These are phyloP conservation scores for Mycena indigotica DNA, from an alignment of 768 basidiomycete genomes.

Conservation along the genomic window DNA sequence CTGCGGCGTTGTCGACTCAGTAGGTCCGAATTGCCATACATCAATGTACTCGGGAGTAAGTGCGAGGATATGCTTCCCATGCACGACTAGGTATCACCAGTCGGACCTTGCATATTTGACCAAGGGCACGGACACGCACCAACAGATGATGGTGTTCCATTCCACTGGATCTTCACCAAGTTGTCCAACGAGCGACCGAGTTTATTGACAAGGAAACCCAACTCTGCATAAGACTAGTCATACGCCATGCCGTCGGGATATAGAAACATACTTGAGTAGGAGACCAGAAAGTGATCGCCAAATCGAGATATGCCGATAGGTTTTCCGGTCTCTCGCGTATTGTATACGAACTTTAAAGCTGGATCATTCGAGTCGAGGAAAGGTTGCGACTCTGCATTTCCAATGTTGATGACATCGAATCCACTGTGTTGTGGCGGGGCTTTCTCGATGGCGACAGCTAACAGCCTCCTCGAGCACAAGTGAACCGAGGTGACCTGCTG, in stretches of 20 bases:
- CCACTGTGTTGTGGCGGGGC: slow-evolving; percentile 1
- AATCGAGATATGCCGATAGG: slow-evolving; percentile 79
- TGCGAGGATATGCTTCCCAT: slow-evolving; percentile 78
- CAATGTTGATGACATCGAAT: slow-evolving; percentile 50
- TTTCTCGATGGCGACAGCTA: slow-evolving; percentile 22
- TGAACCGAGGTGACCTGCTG: slow-evolving; percentile 74
- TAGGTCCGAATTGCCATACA: slow-evolving; percentile 71
- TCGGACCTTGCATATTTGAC: neutral
- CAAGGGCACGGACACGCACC: slow-evolving; percentile 46
- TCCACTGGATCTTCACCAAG: slow-evolving; percentile 76
- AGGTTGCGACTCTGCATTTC: slow-evolving; percentile 75
- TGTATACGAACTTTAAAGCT: slow-evolving; percentile 47
- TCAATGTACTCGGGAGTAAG: slow-evolving; percentile 79
- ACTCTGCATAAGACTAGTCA: slow-evolving; percentile 46
- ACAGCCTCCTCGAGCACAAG: slow-evolving; percentile 55
- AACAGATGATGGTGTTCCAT: slow-evolving; percentile 64
- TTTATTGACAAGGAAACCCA: slow-evolving; percentile 80
- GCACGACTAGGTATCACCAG: slow-evolving; percentile 21
- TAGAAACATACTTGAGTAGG: slow-evolving; percentile 66
- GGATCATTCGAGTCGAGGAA: slow-evolving; percentile 71
- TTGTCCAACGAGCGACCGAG: slow-evolving; percentile 68
- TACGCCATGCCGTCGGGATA: neutral
- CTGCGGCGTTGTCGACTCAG: slow-evolving; percentile 60
- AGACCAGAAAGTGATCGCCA: slow-evolving; percentile 73
- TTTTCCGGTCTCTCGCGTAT: slow-evolving; percentile 33